Conservation (phyloP, 805 yeast genomes). For the Vanderwaltozyma yarrowii region DNA sequence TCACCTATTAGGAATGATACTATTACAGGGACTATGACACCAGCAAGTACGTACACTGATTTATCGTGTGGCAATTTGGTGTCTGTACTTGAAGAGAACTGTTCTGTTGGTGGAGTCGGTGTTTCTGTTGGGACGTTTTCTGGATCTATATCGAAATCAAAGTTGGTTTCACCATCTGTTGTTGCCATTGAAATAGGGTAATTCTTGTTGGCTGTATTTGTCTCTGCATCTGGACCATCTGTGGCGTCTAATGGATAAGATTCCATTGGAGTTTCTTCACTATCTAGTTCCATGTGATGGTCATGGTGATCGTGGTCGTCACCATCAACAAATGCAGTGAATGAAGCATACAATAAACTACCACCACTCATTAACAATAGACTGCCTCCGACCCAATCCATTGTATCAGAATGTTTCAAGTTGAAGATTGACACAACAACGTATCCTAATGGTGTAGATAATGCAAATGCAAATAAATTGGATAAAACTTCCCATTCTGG, state of each 20-base stretch:
- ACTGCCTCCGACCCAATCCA: slow-evolving; percentile 26
- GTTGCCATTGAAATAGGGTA: background rate
- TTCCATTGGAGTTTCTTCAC: background rate
- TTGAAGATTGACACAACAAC: slow-evolving; percentile 19
- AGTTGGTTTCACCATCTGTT: too few relatives aligned
- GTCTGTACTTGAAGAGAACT: too few relatives aligned
- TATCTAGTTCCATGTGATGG: too few relatives aligned
- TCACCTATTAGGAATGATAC: slow-evolving; percentile 21
- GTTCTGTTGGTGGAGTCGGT: background rate
- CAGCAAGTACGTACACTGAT: slow-evolving; percentile 17
- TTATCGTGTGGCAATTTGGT: slow-evolving; percentile 8
- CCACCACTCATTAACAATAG: slow-evolving; percentile 28
- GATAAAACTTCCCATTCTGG: slow-evolving; percentile 30
- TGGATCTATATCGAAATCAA: background rate
- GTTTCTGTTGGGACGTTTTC: background rate
- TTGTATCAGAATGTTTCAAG: slow-evolving; percentile 17
- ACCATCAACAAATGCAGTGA: slow-evolving; percentile 23
- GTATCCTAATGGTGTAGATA: slow-evolving; percentile 28
- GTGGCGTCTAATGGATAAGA: background rate
- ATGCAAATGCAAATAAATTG: slow-evolving; percentile 35
- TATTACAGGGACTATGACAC: slow-evolving; percentile 21
- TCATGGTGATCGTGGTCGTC: slow-evolving; percentile 10
- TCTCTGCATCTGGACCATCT: too few relatives aligned
- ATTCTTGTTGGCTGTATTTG: too few relatives aligned
- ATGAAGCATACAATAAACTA: slow-evolving; percentile 27